phyloP scores from a whole-genome alignment of 257 asterid species.

The Cinchona pubescens region DNA sequence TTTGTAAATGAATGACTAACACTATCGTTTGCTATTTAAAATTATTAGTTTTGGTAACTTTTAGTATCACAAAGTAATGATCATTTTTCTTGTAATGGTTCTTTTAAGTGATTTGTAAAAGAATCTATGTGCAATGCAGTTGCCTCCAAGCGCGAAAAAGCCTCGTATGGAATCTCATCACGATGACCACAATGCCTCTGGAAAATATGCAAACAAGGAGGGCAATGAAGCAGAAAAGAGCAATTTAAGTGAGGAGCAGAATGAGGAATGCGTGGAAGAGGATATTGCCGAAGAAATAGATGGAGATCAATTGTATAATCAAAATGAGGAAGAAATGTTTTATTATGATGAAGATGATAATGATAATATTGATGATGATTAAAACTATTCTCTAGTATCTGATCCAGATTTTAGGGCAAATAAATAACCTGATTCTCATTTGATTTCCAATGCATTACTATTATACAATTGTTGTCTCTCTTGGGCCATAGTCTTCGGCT shows the following conservation, averaged over 20 bases:
- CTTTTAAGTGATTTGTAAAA: not conserved
- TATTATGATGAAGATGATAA: slow-evolving; percentile 14
- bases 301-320: not conserved
- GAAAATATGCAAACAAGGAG: slow-evolving; percentile 1
- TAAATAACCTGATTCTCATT: not conserved
- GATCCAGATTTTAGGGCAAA: too few species aligned
- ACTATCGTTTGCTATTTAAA: too few species aligned
- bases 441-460: not conserved
- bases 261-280: not conserved
- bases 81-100: too few species aligned
- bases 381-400: not conserved
- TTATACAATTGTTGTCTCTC: too few species aligned
- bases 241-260: not conserved
- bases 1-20: too few species aligned
- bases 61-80: too few species aligned
- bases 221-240: slow-evolving; percentile 10
- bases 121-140: slow-evolving; percentile 5
- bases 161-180: not conserved
- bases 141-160: slow-evolving; percentile 5
- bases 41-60: too few species aligned
- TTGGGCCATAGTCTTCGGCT: too few species aligned
- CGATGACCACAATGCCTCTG: not conserved
- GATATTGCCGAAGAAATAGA: not conserved
- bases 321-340: slow-evolving; percentile 15
- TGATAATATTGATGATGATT: slow-evolving; percentile 4